Conservation (phyloP, 306 rosid species). For the Crataegus laevigata region DNA sequence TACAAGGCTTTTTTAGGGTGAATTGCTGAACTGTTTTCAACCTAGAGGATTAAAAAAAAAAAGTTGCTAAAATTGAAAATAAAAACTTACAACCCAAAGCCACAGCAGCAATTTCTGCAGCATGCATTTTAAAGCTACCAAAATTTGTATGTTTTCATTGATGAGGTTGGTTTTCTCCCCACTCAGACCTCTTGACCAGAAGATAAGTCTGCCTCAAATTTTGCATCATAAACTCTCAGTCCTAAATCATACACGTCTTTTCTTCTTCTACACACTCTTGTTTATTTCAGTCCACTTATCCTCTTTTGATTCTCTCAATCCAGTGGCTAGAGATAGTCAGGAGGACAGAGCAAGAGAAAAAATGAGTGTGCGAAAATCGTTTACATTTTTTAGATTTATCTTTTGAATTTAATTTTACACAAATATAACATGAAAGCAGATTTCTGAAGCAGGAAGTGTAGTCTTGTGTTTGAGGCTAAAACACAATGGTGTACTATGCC, state of each 20-base stretch:
- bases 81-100: not conserved
- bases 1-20: not conserved
- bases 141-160: not conserved
- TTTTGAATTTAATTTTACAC: not conserved
- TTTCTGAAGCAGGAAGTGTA: not conserved
- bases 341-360: no score
- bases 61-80: not conserved
- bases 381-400: not conserved
- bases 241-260: not conserved
- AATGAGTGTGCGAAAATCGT: not conserved
- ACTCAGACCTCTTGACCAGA: not conserved
- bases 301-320: no score
- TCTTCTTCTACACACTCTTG: not conserved
- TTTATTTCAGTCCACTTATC: not conserved
- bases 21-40: not conserved
- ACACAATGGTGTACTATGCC: conserved; percentile 37
- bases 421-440: not conserved
- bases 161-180: not conserved
- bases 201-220: not conserved
- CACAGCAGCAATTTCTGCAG: not conserved
- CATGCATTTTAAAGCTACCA: not conserved
- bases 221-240: not conserved
- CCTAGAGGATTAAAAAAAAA: not conserved
- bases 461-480: conserved; percentile 25
- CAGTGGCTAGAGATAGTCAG: no score